Base-by-base conservation (phyloP, 202 grass and related monocot species). In the Digitaria exilis region DNA sequence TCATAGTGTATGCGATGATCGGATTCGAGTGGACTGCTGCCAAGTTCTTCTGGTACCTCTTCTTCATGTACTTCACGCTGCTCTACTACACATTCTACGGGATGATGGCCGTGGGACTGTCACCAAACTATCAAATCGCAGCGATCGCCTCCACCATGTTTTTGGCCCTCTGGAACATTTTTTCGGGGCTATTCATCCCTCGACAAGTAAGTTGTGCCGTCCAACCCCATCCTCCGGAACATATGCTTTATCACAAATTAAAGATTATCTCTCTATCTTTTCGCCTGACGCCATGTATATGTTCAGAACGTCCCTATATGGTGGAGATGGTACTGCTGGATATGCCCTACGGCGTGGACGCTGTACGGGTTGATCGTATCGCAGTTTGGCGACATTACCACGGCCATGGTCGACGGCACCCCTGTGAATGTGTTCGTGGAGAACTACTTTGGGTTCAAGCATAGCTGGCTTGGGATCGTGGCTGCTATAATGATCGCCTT, bases 21-120 rank as follows among this genome's bases (percentile, higher is more conserved):
- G 90, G 90, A 65, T 92, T 95, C 35, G 87, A 92, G 64, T 95
- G 93, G 92, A 90, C 84, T 1, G 89, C 56, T 28, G 79, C 74
- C 49, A 95, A 95, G 82, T 95, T 95, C 87, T 84, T 95, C 28
- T 95, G 85, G 90, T 92, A 92, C 50, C 1, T 95, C 7, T 95
- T 92, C 87, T 95, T 95, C 87, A 90, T 92, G 90, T 95, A 91
- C 87, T 90, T 92, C 85, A 86, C 90, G 25, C 64, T 95, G 45
- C 70, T 90, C 10, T 95, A 92, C 70, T 95, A 88, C 87, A 95
- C 89, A 60, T 90, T 88, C 75, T 92, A 95, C 4, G 93, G 93
- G 3, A 95, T 95, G 93, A 95, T 90, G 93, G 82, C 87, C 1
- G 93, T 95, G 14, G 90, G 86, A 44, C 80, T 95, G 78, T 90